Conservation (phyloP, 257 asterid genomes). For the Echites panduratus region DNA sequence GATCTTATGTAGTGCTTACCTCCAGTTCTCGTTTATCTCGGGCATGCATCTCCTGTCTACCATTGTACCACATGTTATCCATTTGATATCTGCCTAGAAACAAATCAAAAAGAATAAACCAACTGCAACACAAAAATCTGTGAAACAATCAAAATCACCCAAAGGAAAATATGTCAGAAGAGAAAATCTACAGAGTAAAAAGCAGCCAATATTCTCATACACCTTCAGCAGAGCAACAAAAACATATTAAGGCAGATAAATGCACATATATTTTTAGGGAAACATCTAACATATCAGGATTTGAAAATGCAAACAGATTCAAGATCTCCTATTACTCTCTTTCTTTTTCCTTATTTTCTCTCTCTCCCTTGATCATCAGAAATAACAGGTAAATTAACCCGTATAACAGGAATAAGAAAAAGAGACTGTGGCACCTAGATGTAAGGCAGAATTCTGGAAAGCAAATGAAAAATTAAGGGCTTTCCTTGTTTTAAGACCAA, state of each 20-base stretch:
- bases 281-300: not conserved
- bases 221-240: not conserved
- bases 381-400: too few relatives aligned
- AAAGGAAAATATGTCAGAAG: not conserved
- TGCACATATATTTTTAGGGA: not conserved
- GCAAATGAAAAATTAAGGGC: constrained; percentile 13
- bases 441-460: constrained; percentile 16
- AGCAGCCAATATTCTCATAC: not conserved
- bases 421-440: constrained; percentile 12
- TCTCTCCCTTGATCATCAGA: too few relatives aligned
- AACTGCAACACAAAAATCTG: not conserved
- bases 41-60: constrained; percentile 53
- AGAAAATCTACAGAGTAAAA: not conserved
- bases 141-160: not conserved
- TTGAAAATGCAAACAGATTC: not conserved
- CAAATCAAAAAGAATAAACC: constrained; percentile 7
- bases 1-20: constrained; percentile 29
- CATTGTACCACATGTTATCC: constrained; percentile 63
- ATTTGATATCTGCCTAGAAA: constrained; percentile 26
- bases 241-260: not conserved
- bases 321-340: not conserved
- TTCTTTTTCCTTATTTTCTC: not conserved
- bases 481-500: constrained; percentile 49
- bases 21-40: constrained; percentile 48
- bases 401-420: too few relatives aligned